phyloP scores from a whole-genome alignment of 352 stramenopile species.

The Globisporangium uncinulatum region DNA sequence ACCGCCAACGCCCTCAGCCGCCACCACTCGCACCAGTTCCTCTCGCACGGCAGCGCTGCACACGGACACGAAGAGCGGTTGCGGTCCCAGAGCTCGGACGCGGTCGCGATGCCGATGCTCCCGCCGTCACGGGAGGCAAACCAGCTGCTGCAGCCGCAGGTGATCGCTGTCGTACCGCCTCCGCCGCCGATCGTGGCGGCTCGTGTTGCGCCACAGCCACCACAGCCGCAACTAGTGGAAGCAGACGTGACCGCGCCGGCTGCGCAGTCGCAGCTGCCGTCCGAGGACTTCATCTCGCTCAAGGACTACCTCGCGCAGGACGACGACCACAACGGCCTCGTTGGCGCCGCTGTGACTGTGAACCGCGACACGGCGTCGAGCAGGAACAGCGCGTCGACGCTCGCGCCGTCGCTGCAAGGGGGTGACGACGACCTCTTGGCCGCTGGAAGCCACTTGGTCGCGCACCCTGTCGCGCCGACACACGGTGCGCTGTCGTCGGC shows the following conservation, averaged over 20 bases:
- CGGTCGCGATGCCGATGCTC: neutral
- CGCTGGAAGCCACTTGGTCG: slow-evolving; percentile 10
- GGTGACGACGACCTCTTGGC: slow-evolving; percentile 16
- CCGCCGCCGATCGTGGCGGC: neutral
- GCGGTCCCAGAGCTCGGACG: slow-evolving; percentile 12
- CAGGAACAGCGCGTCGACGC: slow-evolving; percentile 20
- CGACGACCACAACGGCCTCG: too few relatives aligned
- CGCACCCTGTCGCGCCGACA: slow-evolving; percentile 2
- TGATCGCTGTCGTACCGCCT: slow-evolving; percentile 4
- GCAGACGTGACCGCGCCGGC: neutral
- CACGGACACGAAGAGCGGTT: slow-evolving; percentile 10
- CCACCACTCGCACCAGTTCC: slow-evolving; percentile 11
- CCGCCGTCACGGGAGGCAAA: neutral
- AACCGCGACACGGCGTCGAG: slow-evolving; percentile 17
- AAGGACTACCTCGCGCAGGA: slow-evolving; percentile 41
- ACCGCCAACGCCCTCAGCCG: slow-evolving; percentile 10
- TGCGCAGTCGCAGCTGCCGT: neutral
- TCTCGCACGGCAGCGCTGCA: slow-evolving; percentile 8
- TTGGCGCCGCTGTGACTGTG: too few relatives aligned
- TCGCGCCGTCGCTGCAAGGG: slow-evolving; percentile 15
- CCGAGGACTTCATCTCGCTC: slow-evolving; percentile 40
- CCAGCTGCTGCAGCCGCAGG: neutral
- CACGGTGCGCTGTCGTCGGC: neutral
- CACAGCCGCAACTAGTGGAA: too few relatives aligned
- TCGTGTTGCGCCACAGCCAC: too few relatives aligned